phyloP scores from a whole-genome alignment of 306 rosid species.

The Styphnolobium japonicum region DNA sequence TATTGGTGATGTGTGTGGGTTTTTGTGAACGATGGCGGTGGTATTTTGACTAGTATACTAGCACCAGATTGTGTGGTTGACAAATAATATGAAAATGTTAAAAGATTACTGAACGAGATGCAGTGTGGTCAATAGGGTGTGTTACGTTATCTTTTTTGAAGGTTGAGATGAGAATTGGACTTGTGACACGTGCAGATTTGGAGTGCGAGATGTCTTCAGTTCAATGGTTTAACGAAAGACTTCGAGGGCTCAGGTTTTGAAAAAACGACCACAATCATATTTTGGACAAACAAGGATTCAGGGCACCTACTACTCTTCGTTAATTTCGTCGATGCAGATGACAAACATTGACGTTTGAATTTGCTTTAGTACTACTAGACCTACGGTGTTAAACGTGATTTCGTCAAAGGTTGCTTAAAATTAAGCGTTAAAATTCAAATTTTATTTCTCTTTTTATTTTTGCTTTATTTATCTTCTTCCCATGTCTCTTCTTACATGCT shows the following conservation, averaged over 20 bases:
- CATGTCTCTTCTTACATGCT: slow-evolving; percentile 12
- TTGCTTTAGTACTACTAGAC: neutral
- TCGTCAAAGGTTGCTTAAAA: neutral
- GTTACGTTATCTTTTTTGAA: neutral
- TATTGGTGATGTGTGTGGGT: slow-evolving; percentile 6
- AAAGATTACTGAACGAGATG: neutral
- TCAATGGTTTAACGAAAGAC: slow-evolving; percentile 1
- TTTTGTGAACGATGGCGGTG: slow-evolving; percentile 6
- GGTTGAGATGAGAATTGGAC: neutral
- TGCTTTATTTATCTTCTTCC: neutral
- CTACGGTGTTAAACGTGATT: neutral
- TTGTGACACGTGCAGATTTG: slow-evolving; percentile 24
- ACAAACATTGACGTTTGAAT: neutral
- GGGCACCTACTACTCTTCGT: neutral
- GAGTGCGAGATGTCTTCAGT: neutral
- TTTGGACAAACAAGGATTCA: neutral
- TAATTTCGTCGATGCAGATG: neutral
- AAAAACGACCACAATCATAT: neutral
- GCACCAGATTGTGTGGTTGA: slow-evolving; percentile 18
- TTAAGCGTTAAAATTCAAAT: slow-evolving; percentile 9
- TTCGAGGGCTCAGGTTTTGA: neutral
- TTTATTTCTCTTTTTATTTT: slow-evolving; percentile 8
- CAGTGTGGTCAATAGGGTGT: slow-evolving; percentile 21
- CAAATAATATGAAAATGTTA: slow-evolving; percentile 3
- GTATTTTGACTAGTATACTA: slow-evolving; percentile 25